Percentiles rank a stretch among this genome's conserved stretches.
These are phyloP conservation scores for Bruguiera hainesii DNA, from an alignment of 441 rosid species.

Conservation along the genomic window DNA sequence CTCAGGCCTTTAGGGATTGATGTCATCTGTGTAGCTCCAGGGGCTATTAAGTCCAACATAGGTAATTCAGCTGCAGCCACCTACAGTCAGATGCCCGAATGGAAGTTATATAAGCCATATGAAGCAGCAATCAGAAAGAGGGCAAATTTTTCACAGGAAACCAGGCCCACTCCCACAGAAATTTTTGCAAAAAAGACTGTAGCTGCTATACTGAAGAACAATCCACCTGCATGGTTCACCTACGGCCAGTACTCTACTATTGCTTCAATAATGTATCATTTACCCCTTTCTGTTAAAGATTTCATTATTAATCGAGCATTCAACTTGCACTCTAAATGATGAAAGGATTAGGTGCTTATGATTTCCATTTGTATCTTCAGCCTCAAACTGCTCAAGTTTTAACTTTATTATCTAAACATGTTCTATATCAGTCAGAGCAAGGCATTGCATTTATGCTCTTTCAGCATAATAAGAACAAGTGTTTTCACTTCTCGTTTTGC, in stretches of 20 bases:
- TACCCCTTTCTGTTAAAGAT: conserved; percentile 57
- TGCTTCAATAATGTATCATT: conserved; percentile 48
- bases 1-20: conserved; percentile 75
- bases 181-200: conserved; percentile 69
- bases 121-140: conserved; percentile 58
- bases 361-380: not conserved
- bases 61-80: conserved; percentile 53
- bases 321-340: conserved; percentile 24
- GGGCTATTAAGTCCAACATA: conserved; percentile 74
- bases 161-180: conserved; percentile 56
- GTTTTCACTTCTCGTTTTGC: too few relatives aligned
- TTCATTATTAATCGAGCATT: conserved; percentile 37
- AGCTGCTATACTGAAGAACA: conserved; percentile 49
- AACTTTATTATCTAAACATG: too few relatives aligned
- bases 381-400: too few relatives aligned
- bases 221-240: conserved; percentile 77
- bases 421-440: too few relatives aligned
- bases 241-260: conserved; percentile 50
- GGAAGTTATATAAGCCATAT: conserved; percentile 68
- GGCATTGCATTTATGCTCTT: too few relatives aligned
- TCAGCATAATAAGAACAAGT: too few relatives aligned
- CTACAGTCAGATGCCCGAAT: conserved; percentile 64
- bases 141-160: conserved; percentile 53
- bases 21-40: conserved; percentile 69
- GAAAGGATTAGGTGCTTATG: not conserved